These are phyloP conservation scores for Amanita phalloides DNA, from an alignment of 768 basidiomycete genomes.

Conservation along the genomic window DNA sequence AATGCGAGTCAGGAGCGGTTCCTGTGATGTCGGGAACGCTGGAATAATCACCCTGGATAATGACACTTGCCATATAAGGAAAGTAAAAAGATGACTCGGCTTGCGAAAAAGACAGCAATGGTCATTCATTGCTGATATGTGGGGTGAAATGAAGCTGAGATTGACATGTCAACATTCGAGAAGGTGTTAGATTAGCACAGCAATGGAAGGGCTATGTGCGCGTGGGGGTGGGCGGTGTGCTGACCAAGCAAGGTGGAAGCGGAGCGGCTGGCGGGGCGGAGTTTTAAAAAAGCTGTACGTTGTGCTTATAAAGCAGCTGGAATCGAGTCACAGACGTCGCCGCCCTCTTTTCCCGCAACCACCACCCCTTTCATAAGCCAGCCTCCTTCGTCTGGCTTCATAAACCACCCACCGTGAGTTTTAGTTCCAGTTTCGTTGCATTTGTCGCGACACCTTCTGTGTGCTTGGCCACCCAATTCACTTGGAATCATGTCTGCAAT, in stretches of 20 bases:
- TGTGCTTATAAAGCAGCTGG: background rate
- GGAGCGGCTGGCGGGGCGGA: background rate
- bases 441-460: background rate
- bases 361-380: background rate
- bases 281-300: conserved; percentile 6
- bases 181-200: background rate
- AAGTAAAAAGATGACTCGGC: background rate
- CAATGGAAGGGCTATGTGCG: background rate
- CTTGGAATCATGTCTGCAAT: background rate
- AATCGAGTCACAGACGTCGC: background rate
- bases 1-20: background rate
- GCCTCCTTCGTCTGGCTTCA: background rate
- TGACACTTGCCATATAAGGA: background rate
- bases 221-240: background rate
- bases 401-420: conserved; percentile 1
- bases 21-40: background rate
- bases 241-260: background rate
- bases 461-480: background rate
- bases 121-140: background rate
- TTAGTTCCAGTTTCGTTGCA: background rate
- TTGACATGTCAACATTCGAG: background rate
- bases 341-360: background rate
- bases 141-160: background rate
- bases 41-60: background rate
- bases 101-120: background rate